phyloP scores from a whole-genome alignment of 768 basidiomycete genomes.

The Hericium erinaceus region DNA sequence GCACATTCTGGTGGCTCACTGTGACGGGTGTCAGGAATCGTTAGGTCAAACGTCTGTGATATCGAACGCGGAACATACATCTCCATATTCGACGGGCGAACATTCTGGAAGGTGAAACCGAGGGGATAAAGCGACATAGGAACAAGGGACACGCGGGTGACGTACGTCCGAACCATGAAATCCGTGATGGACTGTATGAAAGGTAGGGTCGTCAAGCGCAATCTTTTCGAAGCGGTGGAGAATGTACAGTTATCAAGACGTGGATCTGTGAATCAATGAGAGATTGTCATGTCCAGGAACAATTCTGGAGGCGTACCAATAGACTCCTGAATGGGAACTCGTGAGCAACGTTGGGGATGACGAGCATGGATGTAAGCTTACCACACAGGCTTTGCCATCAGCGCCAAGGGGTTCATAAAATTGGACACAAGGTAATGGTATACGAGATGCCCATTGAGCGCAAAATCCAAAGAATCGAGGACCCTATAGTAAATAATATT shows the following conservation, averaged over 20 bases:
- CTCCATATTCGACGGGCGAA: constrained; percentile 5
- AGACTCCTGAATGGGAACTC: constrained; percentile 33
- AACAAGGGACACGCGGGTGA: neutral
- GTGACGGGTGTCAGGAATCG: no score
- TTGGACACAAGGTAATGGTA: constrained; percentile 52
- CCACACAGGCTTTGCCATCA: constrained; percentile 37
- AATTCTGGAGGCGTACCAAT: constrained; percentile 28
- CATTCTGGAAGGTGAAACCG: neutral
- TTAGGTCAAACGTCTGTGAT: neutral
- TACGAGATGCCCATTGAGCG: constrained; percentile 42
- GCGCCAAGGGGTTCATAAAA: constrained; percentile 37
- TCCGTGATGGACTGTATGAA: constrained; percentile 36
- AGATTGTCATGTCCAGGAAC: neutral
- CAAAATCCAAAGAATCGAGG: constrained; percentile 48
- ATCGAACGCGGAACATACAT: neutral
- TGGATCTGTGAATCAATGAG: constrained; percentile 30
- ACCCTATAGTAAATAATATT: constrained; percentile 22
- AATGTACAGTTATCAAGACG: constrained; percentile 41
- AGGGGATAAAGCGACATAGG: neutral
- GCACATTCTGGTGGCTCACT: constrained; percentile 1
- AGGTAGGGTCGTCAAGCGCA: neutral
- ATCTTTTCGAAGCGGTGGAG: neutral
- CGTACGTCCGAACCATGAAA: constrained; percentile 37
- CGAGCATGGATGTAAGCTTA: constrained; percentile 17
- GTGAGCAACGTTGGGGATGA: neutral